Base-by-base conservation (phyloP, 2,329 filamentous ascomycete genomes). In the Colletotrichum phormii region DNA sequence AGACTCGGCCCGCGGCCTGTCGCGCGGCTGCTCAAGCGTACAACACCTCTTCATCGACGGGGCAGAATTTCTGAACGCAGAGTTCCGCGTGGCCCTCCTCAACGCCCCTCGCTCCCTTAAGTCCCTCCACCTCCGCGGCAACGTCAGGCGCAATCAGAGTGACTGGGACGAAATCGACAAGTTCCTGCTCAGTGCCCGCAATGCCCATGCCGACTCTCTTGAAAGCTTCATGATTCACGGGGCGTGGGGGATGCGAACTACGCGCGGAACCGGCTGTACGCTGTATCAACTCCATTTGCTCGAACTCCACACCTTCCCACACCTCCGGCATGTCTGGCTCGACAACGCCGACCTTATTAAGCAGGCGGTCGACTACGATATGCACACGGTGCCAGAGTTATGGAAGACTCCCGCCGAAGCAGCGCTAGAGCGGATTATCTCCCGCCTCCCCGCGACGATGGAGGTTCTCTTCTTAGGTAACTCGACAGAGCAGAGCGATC, bases 151-250 rank as follows among this genome's bases (percentile, higher is more conserved):
- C 12, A 5, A 13, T 4, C 5, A 8, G 15, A 3, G 9, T 11
- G n/a, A 5, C 3, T 68, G 33, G 22, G 6, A 63, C 51, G 33
- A 58, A 8, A 24, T 63, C 18, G 58, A 63, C 5, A 6, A 12
- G 24, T 29, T 63, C 8, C 11, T 68, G 49, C 18, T 6, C 7
- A 22, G 12, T 7, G 33, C 22, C 2, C 62, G 22, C 13, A 29
- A 46, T 2, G 3, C 7, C 24, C 70, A 67, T 54, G 15, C 12
- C 12, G 33, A 4, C 8, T 67, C 59, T 8, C 64, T 72, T 4
- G 29, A 59, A 33, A 58, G 60, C 31, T 18, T 64, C 26, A 68
- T 68, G 70, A 11, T 64, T 13, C 55, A 72, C 54, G 29, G 54
- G 24, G 13, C 33, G 7, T 26, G 18, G 13, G 31, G 35, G 6